Conservation (phyloP, 352 stramenopile genomes). For the Phytopythium montanum region DNA sequence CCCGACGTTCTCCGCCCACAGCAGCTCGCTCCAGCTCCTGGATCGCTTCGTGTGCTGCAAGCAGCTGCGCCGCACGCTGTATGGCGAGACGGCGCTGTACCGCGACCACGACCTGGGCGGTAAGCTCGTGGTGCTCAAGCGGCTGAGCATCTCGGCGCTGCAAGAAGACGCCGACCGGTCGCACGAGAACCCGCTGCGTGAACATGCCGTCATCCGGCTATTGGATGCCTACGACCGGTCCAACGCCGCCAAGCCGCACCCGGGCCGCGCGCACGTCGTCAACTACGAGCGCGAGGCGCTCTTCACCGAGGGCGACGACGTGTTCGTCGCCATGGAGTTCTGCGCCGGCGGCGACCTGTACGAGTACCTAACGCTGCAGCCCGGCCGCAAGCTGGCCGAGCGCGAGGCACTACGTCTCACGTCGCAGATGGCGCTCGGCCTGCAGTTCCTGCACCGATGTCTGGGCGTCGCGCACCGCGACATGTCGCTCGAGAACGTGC, state of each 20-base stretch:
- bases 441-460: conserved; percentile 39
- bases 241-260: conserved; percentile 15
- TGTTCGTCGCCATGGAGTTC: conserved; percentile 66
- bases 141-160: conserved; percentile 32
- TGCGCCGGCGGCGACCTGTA: conserved; percentile 59
- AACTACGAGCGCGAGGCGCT: conserved; percentile 28
- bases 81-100: conserved; percentile 52
- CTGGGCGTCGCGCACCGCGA: conserved; percentile 25
- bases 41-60: conserved; percentile 31
- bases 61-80: conserved; percentile 42
- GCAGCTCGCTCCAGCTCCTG: conserved; percentile 8
- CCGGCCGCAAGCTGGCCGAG: conserved; percentile 25
- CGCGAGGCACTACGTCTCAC: conserved; percentile 32
- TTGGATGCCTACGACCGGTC: conserved; percentile 18
- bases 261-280: conserved; percentile 38
- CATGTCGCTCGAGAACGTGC: conserved; percentile 41
- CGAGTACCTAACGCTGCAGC: conserved; percentile 35
- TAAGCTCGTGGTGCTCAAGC: conserved; percentile 57
- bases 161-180: conserved; percentile 25
- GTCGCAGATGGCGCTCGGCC: conserved; percentile 32
- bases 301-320: conserved; percentile 35
- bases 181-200: conserved; percentile 42
- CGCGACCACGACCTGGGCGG: conserved; percentile 23
- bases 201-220: conserved; percentile 43
- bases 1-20: conserved; percentile 8